phyloP scores from a whole-genome alignment of 2,329 filamentous ascomycete species.

The Hymenoscyphus salicellus region DNA sequence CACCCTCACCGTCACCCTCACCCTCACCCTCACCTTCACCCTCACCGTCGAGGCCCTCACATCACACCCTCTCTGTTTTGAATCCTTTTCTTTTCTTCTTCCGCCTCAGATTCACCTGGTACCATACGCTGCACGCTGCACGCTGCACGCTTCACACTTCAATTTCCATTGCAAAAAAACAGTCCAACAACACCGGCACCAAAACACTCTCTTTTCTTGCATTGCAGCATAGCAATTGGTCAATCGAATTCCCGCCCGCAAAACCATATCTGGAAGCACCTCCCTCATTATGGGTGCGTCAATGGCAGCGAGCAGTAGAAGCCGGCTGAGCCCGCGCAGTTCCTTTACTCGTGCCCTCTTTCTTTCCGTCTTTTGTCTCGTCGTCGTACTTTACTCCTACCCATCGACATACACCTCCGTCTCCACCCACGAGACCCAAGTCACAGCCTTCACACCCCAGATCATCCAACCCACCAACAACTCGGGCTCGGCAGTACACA shows the following conservation, averaged over 20 bases:
- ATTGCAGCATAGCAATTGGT: neutral
- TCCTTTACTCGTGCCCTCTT: conserved; percentile 24
- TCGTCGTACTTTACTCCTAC: conserved; percentile 26
- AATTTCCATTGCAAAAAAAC: neutral
- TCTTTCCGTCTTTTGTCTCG: conserved; percentile 26
- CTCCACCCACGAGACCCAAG: neutral
- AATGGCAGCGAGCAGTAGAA: conserved; percentile 20
- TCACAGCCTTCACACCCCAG: conserved; percentile 14
- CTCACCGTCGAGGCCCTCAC: neutral
- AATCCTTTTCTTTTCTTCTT: neutral
- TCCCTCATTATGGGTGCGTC: conserved; percentile 28
- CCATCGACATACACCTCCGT: neutral
- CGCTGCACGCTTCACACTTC: neutral
- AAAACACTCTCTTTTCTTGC: neutral
- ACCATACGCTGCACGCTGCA: neutral
- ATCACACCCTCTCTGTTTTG: neutral
- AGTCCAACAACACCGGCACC: neutral
- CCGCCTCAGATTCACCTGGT: neutral
- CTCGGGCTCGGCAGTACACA: conserved; percentile 12
- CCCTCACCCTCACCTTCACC: neutral
- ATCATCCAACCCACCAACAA: conserved; percentile 16
- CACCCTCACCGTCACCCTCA: neutral
- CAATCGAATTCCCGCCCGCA: neutral
- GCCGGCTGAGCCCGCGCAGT: conserved; percentile 23
- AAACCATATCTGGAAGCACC: conserved; percentile 3